These are phyloP conservation scores for Piedraia hortae DNA, from an alignment of 2,329 filamentous ascomycete species.

Conservation along the genomic window DNA sequence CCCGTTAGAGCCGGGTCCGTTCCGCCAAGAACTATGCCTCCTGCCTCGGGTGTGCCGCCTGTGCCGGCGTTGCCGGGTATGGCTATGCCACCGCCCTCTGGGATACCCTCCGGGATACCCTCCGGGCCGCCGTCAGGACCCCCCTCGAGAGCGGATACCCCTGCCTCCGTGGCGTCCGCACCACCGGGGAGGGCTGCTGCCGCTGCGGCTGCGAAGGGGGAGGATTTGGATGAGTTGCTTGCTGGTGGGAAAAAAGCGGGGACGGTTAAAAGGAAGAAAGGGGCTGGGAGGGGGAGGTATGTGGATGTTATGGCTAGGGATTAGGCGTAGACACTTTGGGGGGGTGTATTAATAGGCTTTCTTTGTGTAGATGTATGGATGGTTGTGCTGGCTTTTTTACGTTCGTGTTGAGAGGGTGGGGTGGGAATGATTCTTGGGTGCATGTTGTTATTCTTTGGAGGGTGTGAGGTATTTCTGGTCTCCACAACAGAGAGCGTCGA, in stretches of 20 bases:
- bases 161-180: constrained; percentile 4
- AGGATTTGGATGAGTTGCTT: constrained; percentile 80
- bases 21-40: no score
- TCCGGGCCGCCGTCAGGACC: constrained; percentile 4
- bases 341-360: background rate
- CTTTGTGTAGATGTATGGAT: background rate
- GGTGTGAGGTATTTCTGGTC: no score
- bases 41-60: no score
- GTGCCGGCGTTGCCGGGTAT: no score
- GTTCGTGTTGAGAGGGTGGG: background rate
- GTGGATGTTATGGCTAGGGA: constrained; percentile 77
- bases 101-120: no score
- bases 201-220: constrained; percentile 44
- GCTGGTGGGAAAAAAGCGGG: constrained; percentile 39
- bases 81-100: background rate
- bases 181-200: constrained; percentile 10
- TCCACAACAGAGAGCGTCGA: no score
- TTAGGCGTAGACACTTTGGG: background rate
- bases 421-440: no score
- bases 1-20: no score
- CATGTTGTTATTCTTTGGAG: no score
- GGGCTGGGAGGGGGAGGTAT: constrained; percentile 60
- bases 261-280: constrained; percentile 38
- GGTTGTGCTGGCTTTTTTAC: background rate
- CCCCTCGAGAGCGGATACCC: constrained; percentile 7